Evolutionary conservation across 805 yeast genomes (phyloP).

Genomic region (Candida awuae): DNA sequence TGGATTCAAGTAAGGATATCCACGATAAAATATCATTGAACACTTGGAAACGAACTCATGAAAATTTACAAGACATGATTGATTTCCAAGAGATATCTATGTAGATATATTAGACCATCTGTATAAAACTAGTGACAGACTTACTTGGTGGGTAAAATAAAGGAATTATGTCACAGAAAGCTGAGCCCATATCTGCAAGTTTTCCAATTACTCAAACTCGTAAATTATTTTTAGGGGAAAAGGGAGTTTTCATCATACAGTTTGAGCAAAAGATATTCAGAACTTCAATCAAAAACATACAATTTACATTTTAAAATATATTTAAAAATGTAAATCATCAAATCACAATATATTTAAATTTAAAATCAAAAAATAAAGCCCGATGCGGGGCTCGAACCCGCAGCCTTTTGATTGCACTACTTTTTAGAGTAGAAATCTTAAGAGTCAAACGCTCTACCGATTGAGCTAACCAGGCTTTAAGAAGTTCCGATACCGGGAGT

Average conservation of each 20-base stretch:
- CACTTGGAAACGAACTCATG: conserved; percentile 71
- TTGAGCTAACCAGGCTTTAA: conserved; percentile 11
- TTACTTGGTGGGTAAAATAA: too few species aligned
- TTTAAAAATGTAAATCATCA: neutral
- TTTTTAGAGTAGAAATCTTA: neutral
- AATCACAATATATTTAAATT: neutral
- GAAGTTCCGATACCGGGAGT: conserved; percentile 35
- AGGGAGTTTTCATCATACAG: too few species aligned
- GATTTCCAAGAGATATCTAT: conserved; percentile 3
- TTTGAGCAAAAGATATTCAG: too few species aligned
- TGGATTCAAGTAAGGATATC: conserved; percentile 39
- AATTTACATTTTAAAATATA: neutral
- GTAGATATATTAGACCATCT: neutral
- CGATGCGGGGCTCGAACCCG: conserved; percentile 11
- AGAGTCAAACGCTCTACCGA: conserved; percentile 12
- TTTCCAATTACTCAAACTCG: too few species aligned
- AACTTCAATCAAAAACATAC: too few species aligned
- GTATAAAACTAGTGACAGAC: neutral
- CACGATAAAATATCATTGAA: conserved; percentile 25
- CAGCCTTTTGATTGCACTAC: conserved; percentile 9
- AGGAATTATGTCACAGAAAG: too few species aligned
- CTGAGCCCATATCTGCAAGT: too few species aligned
- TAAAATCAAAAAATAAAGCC: conserved; percentile 4
- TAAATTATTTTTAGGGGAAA: too few species aligned
- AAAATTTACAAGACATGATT: conserved; percentile 33